Conservation (phyloP, 225 moss, liverwort and hornwort genomes). For the Lunularia cruciata region DNA sequence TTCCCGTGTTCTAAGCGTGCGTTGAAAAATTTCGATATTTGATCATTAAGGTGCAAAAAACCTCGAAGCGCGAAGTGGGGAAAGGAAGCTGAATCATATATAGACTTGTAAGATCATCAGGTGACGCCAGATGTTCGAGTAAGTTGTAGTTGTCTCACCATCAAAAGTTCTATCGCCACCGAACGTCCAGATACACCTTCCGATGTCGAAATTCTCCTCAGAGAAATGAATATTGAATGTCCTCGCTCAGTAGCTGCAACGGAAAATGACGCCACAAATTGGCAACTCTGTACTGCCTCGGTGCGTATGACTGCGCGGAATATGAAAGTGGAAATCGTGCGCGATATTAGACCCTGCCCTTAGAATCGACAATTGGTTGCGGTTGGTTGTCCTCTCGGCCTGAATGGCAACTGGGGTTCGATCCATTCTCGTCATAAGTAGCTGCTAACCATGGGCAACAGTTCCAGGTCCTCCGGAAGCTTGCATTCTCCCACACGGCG, state of each 20-base stretch:
- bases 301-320: not conserved
- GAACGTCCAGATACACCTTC: conserved; percentile 8
- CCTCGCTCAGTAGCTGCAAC: not conserved
- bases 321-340: not conserved
- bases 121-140: conserved; percentile 3
- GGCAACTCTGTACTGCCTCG: not conserved
- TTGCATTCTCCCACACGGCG: not conserved
- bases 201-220: not conserved
- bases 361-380: not conserved
- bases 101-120: not conserved
- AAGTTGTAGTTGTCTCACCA: not conserved
- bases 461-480: not conserved
- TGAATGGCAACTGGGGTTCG: not conserved
- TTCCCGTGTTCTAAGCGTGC: too few species aligned
- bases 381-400: conserved; percentile 4
- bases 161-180: not conserved
- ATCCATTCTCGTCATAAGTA: not conserved
- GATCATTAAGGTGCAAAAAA: too few species aligned
- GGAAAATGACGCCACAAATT: not conserved
- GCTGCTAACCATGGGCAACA: not conserved
- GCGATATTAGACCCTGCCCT: conserved; percentile 2
- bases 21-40: too few species aligned
- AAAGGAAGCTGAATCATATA: not conserved
- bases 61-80: not conserved
- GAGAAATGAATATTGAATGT: not conserved